Evolutionary conservation across 2,329 filamentous ascomycete genomes (phyloP).

Genomic region (Rutstroemia sp.): DNA sequence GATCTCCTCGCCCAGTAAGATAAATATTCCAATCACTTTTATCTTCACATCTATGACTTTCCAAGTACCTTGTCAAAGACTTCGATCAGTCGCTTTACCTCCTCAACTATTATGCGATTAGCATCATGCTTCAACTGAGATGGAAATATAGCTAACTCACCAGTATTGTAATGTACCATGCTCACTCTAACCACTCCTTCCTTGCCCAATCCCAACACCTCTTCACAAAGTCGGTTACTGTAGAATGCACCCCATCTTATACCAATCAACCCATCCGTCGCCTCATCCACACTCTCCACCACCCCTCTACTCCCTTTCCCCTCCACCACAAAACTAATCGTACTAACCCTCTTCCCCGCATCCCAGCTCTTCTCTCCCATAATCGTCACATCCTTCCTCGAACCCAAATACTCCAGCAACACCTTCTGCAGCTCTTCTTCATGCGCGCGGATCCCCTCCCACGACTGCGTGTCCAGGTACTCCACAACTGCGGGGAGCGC

Average conservation of each 20-base stretch:
- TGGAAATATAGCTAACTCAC: constrained; percentile 34
- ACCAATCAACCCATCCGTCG: constrained; percentile 44
- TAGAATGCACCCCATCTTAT: constrained; percentile 66
- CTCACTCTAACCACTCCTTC: constrained; percentile 64
- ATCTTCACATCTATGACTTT: neutral
- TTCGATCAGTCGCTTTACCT: constrained; percentile 45
- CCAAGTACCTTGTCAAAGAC: constrained; percentile 37
- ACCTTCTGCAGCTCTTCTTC: constrained; percentile 52
- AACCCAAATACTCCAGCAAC: constrained; percentile 51
- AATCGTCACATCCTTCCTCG: constrained; percentile 46
- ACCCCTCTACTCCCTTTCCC: constrained; percentile 49
- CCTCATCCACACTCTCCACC: constrained; percentile 54
- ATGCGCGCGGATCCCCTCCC: constrained; percentile 47
- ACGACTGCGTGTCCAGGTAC: constrained; percentile 48
- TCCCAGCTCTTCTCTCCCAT: constrained; percentile 47
- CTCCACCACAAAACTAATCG: constrained; percentile 58
- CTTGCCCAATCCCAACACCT: constrained; percentile 48
- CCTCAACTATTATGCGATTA: constrained; percentile 39
- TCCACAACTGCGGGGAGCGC: constrained; percentile 52
- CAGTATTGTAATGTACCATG: constrained; percentile 66
- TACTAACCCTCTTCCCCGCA: constrained; percentile 47
- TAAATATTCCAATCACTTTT: neutral
- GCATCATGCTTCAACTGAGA: neutral
- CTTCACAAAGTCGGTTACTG: constrained; percentile 52
- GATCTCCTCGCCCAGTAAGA: neutral